These are phyloP conservation scores for Rosellinia necatrix DNA, from an alignment of 2,329 filamentous ascomycete genomes.

Conservation along the genomic window DNA sequence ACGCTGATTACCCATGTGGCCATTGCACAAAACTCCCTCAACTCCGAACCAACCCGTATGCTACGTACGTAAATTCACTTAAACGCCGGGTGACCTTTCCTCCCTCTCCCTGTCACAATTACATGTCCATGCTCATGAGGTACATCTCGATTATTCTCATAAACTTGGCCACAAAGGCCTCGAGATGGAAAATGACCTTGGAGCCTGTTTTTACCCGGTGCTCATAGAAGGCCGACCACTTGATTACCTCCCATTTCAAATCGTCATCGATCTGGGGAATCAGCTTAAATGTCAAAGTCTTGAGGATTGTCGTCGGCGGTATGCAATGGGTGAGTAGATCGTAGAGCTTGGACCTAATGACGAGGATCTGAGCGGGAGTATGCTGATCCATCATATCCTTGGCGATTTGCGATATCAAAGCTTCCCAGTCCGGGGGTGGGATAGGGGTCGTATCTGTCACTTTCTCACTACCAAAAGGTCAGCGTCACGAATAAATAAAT, in stretches of 20 bases:
- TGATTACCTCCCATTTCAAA: constrained; percentile 88
- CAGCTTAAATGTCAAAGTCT: constrained; percentile 92
- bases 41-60: constrained; percentile 21
- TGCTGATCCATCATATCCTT: constrained; percentile 92
- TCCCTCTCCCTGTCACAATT: constrained; percentile 28
- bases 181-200: constrained; percentile 97
- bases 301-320: constrained; percentile 89
- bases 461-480: constrained; percentile 70
- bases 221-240: constrained; percentile 97
- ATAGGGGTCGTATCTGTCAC: constrained; percentile 86
- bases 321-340: constrained; percentile 97
- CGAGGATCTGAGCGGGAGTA: constrained; percentile 83
- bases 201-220: constrained; percentile 89
- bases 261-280: constrained; percentile 85
- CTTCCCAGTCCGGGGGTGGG: constrained; percentile 96
- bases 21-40: constrained; percentile 24
- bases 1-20: not conserved
- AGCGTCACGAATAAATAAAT: constrained; percentile 33
- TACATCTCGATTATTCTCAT: constrained; percentile 96
- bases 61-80: not conserved
- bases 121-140: constrained; percentile 82
- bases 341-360: constrained; percentile 93
- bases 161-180: constrained; percentile 98
- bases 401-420: constrained; percentile 86
- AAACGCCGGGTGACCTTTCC: not conserved